These are phyloP conservation scores for Exophiala dermatitidis DNA, from an alignment of 2,329 filamentous ascomycete genomes.

Conservation along the genomic window DNA sequence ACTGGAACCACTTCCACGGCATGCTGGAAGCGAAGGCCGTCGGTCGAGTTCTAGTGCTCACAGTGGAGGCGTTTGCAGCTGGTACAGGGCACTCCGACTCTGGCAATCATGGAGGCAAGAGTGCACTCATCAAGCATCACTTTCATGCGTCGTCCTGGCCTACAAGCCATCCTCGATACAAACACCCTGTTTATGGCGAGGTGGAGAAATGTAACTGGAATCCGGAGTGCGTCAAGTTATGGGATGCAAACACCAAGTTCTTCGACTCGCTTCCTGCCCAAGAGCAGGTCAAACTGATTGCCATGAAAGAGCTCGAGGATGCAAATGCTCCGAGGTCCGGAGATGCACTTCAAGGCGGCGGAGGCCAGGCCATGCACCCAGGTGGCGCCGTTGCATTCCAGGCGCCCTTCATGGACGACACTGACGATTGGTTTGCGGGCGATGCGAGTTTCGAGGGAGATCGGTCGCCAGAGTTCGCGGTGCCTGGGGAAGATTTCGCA, in stretches of 20 bases:
- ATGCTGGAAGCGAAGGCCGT: constrained; percentile 59
- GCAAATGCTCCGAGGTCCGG: neutral
- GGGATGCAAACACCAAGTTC: constrained; percentile 57
- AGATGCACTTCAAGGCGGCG: neutral
- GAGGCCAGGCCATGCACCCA: neutral
- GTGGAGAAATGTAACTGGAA: constrained; percentile 67
- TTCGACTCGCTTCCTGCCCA: constrained; percentile 54
- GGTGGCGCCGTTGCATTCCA: neutral
- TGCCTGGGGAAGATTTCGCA: neutral
- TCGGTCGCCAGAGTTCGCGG: neutral
- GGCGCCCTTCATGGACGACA: neutral
- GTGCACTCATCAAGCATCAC: constrained; percentile 64
- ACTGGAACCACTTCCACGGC: constrained; percentile 60
- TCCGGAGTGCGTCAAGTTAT: constrained; percentile 54
- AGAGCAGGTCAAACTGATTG: constrained; percentile 50
- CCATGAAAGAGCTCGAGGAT: constrained; percentile 28
- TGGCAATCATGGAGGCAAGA: constrained; percentile 59
- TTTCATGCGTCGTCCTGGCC: constrained; percentile 71
- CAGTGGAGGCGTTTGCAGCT: constrained; percentile 65
- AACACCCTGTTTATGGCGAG: constrained; percentile 61
- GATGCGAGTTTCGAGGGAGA: neutral
- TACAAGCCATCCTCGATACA: constrained; percentile 57
- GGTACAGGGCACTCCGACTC: constrained; percentile 67
- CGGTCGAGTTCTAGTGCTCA: constrained; percentile 58
- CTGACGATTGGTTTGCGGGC: neutral